phyloP scores from a whole-genome alignment of 164 flowering plant species.

The Vitis rupestris region DNA sequence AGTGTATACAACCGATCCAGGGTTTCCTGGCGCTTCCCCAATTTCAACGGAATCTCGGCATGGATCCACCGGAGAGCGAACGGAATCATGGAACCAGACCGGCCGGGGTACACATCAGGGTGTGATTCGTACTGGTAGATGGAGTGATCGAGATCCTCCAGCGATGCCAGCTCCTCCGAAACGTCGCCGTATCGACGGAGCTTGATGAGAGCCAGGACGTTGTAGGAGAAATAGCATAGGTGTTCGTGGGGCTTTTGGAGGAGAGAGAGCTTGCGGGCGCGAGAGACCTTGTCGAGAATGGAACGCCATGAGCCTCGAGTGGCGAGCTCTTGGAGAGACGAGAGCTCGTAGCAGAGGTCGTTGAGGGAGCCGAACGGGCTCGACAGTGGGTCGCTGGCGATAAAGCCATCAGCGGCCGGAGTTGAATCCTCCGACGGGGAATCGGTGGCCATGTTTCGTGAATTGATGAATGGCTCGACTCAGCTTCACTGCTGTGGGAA shows the following conservation, averaged over 20 bases:
- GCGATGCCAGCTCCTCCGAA: constrained; percentile 48
- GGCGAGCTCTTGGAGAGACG: constrained; percentile 80
- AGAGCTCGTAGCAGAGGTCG: constrained; percentile 53
- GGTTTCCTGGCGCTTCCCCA: constrained; percentile 51
- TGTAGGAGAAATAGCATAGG: constrained; percentile 63
- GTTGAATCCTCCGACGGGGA: neutral
- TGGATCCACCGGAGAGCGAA: constrained; percentile 82
- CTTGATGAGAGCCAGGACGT: constrained; percentile 65
- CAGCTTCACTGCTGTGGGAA: too few relatives aligned
- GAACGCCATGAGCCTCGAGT: constrained; percentile 83
- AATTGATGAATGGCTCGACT: too few relatives aligned
- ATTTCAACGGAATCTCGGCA: constrained; percentile 53
- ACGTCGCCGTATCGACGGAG: constrained; percentile 78
- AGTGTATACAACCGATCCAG: constrained; percentile 70
- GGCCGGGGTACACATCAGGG: constrained; percentile 56
- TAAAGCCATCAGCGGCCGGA: neutral
- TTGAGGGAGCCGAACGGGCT: constrained; percentile 29
- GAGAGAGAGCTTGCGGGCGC: constrained; percentile 52
- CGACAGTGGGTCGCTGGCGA: constrained; percentile 19
- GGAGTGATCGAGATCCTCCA: constrained; percentile 48
- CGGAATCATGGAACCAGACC: constrained; percentile 79
- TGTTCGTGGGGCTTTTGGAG: constrained; percentile 72
- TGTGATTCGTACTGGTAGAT: constrained; percentile 58
- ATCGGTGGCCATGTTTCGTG: neutral
- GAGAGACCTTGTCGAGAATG: constrained; percentile 64